phyloP scores from a whole-genome alignment of 2,329 filamentous ascomycete species.

The Nothophoma quercina region DNA sequence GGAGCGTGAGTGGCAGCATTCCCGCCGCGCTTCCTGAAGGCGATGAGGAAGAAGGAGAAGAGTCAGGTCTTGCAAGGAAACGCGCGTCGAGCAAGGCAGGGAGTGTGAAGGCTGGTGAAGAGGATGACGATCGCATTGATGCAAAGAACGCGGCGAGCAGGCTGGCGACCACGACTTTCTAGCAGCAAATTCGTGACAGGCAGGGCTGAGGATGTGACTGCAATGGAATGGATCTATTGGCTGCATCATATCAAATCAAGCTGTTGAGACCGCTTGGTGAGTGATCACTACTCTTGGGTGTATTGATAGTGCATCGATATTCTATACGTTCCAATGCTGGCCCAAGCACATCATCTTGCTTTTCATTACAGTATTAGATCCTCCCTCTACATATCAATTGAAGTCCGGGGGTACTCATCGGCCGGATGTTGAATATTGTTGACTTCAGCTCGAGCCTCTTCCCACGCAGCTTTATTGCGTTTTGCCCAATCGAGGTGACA shows the following conservation, averaged over 20 bases:
- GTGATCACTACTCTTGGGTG: too few species aligned
- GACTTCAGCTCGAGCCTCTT: conserved; percentile 86
- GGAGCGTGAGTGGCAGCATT: conserved; percentile 78
- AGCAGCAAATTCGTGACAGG: conserved; percentile 27
- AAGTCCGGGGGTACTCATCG: conserved; percentile 31
- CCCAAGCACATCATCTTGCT: too few species aligned
- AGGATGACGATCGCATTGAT: conserved; percentile 94
- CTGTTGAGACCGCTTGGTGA: too few species aligned
- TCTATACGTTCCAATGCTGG: too few species aligned
- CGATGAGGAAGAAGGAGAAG: conserved; percentile 61
- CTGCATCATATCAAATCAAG: conserved; percentile 1
- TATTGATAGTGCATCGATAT: too few species aligned
- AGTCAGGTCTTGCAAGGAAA: conserved; percentile 57
- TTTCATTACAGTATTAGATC: neutral
- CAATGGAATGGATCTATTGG: neutral
- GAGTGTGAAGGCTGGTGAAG: conserved; percentile 71
- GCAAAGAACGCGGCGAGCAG: conserved; percentile 94
- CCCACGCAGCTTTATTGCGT: conserved; percentile 90
- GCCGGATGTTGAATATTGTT: conserved; percentile 74
- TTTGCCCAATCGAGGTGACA: conserved; percentile 95
- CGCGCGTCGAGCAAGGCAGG: conserved; percentile 58
- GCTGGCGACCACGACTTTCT: conserved; percentile 94
- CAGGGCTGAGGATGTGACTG: conserved; percentile 10
- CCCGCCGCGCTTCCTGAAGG: conserved; percentile 67
- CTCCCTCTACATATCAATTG: conserved; percentile 24